Percentiles rank a stretch among this genome's conserved stretches.
Conservation (phyloP, 306 rosid species). For the Myrica gale region DNA sequence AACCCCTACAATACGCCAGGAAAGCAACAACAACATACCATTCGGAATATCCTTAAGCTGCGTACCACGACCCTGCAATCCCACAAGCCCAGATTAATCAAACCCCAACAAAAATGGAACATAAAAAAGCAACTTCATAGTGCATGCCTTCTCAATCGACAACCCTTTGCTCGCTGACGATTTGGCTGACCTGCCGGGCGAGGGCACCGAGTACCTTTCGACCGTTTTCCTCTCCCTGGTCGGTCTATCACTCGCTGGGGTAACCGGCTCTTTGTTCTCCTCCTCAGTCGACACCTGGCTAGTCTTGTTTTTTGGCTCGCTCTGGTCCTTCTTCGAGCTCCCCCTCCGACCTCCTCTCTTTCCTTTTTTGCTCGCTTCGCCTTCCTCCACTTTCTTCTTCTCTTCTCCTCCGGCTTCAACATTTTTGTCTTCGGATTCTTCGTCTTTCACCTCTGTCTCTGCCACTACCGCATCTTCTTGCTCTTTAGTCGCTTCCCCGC, state of each 20-base stretch:
- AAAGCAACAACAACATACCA: constrained; percentile 42
- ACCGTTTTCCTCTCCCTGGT: constrained; percentile 84
- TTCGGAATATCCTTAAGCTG: constrained; percentile 91
- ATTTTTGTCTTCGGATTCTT: constrained; percentile 14
- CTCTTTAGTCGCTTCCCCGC: neutral
- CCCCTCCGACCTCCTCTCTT: constrained; percentile 30
- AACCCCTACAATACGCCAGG: neutral
- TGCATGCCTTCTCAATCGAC: constrained; percentile 71
- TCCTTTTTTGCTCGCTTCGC: constrained; percentile 23
- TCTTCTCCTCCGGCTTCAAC: constrained; percentile 11
- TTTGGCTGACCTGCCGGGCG: constrained; percentile 39
- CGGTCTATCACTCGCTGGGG: constrained; percentile 72
- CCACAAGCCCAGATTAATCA: constrained; percentile 11
- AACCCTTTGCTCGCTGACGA: constrained; percentile 55
- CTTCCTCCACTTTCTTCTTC: constrained; percentile 19
- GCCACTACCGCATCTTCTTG: neutral
- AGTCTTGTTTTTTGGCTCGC: constrained; percentile 21
- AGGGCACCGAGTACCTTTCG: constrained; percentile 65
- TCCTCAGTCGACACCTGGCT: constrained; percentile 28
- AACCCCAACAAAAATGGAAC: neutral
- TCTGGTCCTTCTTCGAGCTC: constrained; percentile 26
- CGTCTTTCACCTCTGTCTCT: constrained; percentile 16
- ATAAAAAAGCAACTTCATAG: neutral
- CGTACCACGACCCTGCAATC: constrained; percentile 78
- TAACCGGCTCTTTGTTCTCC: constrained; percentile 42